phyloP scores from a whole-genome alignment of 2,329 filamentous ascomycete species.

The Pestalotiopsis sp. region DNA sequence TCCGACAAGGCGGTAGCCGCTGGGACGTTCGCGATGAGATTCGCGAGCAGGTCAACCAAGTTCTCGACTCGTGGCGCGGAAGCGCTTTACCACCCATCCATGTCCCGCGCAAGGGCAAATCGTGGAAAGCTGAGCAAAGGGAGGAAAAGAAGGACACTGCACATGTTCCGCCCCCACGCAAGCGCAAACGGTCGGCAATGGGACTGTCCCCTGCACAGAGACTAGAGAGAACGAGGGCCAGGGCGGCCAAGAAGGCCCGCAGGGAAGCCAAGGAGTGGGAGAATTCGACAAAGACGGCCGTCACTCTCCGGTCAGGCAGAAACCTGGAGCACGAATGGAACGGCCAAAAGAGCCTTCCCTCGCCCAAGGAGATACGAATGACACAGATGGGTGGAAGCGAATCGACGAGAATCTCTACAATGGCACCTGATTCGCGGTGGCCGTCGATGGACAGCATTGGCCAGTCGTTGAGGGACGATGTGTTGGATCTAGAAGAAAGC shows the following conservation, averaged over 20 bases:
- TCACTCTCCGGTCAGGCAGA: background rate
- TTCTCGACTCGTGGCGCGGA: constrained; percentile 18
- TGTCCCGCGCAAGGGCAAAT: background rate
- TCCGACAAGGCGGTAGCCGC: constrained; percentile 19
- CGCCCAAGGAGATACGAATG: background rate
- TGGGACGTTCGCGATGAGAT: constrained; percentile 11
- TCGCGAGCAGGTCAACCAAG: constrained; percentile 3
- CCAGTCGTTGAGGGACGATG: constrained; percentile 1
- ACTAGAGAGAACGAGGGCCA: too few relatives aligned
- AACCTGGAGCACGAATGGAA: background rate
- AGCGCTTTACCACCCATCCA: background rate
- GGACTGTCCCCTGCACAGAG: too few relatives aligned
- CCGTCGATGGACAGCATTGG: background rate
- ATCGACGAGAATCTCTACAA: background rate
- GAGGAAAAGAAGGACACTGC: too few relatives aligned
- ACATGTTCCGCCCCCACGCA: too few relatives aligned
- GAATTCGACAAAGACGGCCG: background rate
- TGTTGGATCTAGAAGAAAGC: background rate
- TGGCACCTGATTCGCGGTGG: too few relatives aligned
- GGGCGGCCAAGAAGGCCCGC: too few relatives aligned
- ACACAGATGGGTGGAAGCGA: background rate
- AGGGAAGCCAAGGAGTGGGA: background rate
- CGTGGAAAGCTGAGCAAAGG: too few relatives aligned
- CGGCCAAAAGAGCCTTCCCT: background rate
- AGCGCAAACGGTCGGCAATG: too few relatives aligned